Conservation (phyloP, 768 basidiomycete species). For the Chalciporus chontae region DNA sequence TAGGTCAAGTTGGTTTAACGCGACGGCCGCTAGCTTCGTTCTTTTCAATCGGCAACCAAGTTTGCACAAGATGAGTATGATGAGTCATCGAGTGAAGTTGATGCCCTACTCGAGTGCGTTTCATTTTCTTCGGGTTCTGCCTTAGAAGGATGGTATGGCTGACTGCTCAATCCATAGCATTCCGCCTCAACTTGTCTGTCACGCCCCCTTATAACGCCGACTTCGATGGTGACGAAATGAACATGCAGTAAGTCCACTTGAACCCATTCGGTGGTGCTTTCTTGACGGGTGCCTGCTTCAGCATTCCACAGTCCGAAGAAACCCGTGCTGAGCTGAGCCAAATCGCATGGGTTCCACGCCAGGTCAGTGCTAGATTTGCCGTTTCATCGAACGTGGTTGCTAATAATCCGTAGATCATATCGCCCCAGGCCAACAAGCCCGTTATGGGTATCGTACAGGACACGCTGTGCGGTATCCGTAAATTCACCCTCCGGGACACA, state of each 20-base stretch:
- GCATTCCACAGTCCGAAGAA: slow-evolving; percentile 97
- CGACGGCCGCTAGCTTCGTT: slow-evolving; percentile 16
- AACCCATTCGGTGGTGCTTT: background rate
- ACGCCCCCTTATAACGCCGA: slow-evolving; percentile 99
- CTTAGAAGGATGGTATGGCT: slow-evolving; percentile 3
- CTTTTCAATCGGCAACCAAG: slow-evolving; percentile 98
- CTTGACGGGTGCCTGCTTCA: slow-evolving; percentile 30
- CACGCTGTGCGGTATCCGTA: slow-evolving; percentile 94
- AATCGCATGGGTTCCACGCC: slow-evolving; percentile 97
- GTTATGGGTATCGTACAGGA: slow-evolving; percentile 99
- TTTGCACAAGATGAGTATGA: slow-evolving; percentile 99
- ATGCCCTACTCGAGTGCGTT: slow-evolving; percentile 97
- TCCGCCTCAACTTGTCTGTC: slow-evolving; percentile 96
- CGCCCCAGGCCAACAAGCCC: slow-evolving; percentile 98
- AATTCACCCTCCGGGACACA: slow-evolving; percentile 92
- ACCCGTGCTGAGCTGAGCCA: slow-evolving; percentile 97
- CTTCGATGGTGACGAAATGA: slow-evolving; percentile 99
- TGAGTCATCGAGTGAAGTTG: slow-evolving; percentile 95
- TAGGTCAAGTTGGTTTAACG: background rate
- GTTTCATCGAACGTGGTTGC: background rate
- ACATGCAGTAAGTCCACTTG: slow-evolving; percentile 86
- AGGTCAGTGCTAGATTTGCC: slow-evolving; percentile 45
- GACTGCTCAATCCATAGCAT: slow-evolving; percentile 52
- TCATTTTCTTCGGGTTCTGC: background rate
- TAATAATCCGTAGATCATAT: slow-evolving; percentile 71